Evolutionary conservation across 805 yeast species (phyloP).

Genomic region (Schwanniomyces vanrijiae): DNA sequence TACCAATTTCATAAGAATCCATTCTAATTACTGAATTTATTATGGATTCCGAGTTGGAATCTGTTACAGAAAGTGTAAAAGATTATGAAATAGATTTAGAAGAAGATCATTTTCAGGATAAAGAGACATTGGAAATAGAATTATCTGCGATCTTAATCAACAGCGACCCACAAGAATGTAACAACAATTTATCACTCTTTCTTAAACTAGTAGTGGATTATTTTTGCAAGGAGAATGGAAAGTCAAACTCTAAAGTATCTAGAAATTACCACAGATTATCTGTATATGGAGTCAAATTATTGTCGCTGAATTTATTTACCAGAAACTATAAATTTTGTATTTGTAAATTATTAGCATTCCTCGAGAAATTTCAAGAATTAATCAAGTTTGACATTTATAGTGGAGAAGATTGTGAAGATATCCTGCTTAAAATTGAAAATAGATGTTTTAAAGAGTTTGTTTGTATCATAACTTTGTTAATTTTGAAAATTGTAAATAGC

Average conservation of each 20-base stretch:
- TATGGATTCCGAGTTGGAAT: not conserved
- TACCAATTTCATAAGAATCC: not conserved
- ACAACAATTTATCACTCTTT: constrained; percentile 34
- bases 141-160: constrained; percentile 20
- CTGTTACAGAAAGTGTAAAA: not conserved
- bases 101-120: not conserved
- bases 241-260: constrained; percentile 2
- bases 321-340: constrained; percentile 36
- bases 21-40: not conserved
- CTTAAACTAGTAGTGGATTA: constrained; percentile 35
- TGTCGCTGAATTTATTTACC: constrained; percentile 37
- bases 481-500: constrained; percentile 31
- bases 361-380: constrained; percentile 24
- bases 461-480: constrained; percentile 30
- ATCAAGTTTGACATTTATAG: not conserved
- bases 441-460: constrained; percentile 33
- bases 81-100: not conserved
- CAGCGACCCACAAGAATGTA: constrained; percentile 41
- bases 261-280: constrained; percentile 33
- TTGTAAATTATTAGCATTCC: constrained; percentile 36
- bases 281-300: constrained; percentile 30
- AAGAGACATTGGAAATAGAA: not conserved
- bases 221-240: constrained; percentile 15
- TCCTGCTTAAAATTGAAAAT: constrained; percentile 12
- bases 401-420: constrained; percentile 4